Conservation (phyloP, 768 basidiomycete species). For the Chlorophyllum brunneum region DNA sequence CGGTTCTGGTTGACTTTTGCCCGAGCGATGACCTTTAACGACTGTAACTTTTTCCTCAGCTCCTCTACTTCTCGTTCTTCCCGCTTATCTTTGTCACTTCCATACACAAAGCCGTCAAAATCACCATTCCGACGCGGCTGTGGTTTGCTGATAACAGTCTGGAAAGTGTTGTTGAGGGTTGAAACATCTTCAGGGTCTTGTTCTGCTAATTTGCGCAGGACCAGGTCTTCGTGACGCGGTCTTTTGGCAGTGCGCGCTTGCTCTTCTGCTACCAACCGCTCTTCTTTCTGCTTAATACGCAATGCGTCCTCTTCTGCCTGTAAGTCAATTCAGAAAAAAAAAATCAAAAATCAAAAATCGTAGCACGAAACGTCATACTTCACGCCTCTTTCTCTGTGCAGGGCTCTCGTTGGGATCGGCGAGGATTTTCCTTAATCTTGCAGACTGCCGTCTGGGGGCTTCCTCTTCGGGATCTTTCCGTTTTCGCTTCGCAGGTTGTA, state of each 20-base stretch:
- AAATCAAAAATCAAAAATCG: background rate
- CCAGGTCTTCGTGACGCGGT: conserved; percentile 65
- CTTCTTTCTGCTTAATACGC: conserved; percentile 56
- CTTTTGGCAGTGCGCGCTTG: conserved; percentile 56
- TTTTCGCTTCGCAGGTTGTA: conserved; percentile 58
- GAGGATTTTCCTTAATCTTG: conserved; percentile 47
- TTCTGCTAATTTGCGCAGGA: conserved; percentile 49
- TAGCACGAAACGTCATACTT: conserved; percentile 47
- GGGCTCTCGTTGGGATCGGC: conserved; percentile 64
- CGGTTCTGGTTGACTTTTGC: conserved; percentile 79
- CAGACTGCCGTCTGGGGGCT: conserved; percentile 62
- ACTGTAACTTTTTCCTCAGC: conserved; percentile 49
- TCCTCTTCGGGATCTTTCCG: conserved; percentile 39
- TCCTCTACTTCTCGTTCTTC: conserved; percentile 47
- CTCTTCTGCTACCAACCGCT: conserved; percentile 58
- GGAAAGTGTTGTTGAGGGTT: conserved; percentile 35
- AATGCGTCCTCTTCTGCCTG: conserved; percentile 50
- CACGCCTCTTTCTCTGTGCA: conserved; percentile 58
- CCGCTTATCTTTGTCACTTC: conserved; percentile 39
- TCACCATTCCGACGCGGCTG: conserved; percentile 37
- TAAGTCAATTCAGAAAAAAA: background rate
- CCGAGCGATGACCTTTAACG: conserved; percentile 63
- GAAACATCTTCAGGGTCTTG: conserved; percentile 44
- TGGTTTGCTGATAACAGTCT: conserved; percentile 37
- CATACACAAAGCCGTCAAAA: conserved; percentile 50